phyloP scores from a whole-genome alignment of 2,329 filamentous ascomycete genomes.

The Exophiala spinifera region DNA sequence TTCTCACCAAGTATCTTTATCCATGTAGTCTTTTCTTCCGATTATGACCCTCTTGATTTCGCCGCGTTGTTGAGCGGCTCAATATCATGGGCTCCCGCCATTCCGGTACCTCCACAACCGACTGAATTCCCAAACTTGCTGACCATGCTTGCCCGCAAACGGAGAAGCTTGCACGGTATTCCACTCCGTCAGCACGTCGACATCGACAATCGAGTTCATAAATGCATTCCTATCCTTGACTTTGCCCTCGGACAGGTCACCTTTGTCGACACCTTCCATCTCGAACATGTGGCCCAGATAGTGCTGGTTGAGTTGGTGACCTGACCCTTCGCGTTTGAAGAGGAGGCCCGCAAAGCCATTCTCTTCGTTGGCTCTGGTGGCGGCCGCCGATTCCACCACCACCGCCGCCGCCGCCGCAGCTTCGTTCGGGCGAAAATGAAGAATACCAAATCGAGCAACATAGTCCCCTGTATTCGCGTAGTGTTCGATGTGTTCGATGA shows the following conservation, averaged over 20 bases:
- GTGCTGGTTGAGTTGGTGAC: constrained; percentile 46
- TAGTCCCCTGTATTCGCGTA: constrained; percentile 74
- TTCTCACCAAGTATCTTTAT: too few species aligned
- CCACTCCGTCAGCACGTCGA: constrained; percentile 11
- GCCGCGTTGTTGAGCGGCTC: background rate
- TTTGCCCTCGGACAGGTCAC: constrained; percentile 13
- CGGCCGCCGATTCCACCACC: background rate
- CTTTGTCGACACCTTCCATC: constrained; percentile 26
- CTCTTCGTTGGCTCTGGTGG: constrained; percentile 1
- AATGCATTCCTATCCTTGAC: constrained; percentile 36
- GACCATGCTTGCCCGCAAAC: background rate
- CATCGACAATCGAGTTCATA: constrained; percentile 35
- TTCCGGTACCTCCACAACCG: constrained; percentile 42
- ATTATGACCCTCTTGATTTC: background rate
- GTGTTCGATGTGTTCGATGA: constrained; percentile 73
- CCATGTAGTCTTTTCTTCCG: too few species aligned
- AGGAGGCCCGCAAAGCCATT: constrained; percentile 51
- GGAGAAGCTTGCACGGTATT: constrained; percentile 21
- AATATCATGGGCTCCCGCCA: constrained; percentile 31
- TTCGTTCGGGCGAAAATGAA: constrained; percentile 46
- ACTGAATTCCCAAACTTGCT: constrained; percentile 38
- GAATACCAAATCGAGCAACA: constrained; percentile 69
- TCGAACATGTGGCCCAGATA: constrained; percentile 45
- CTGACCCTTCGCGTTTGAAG: constrained; percentile 43
- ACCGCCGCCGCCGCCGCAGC: too few species aligned